These are phyloP conservation scores for Mycosarcoma maydis DNA, from an alignment of 1,284 basidiomycete species.

Conservation along the genomic window DNA sequence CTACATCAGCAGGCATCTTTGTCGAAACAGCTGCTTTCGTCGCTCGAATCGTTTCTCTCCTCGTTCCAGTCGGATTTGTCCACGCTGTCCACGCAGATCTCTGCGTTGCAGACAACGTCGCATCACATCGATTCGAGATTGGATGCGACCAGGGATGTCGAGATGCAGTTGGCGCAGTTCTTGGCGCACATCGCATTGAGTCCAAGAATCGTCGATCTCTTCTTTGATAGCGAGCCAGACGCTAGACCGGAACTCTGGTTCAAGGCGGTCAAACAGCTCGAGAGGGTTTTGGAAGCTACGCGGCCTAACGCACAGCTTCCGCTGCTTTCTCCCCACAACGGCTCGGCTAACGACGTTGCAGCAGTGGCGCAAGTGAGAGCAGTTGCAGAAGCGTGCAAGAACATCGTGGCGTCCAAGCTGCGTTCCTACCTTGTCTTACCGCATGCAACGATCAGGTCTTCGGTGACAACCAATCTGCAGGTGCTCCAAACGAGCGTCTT, in stretches of 20 bases:
- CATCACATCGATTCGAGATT: slow-evolving; percentile 87
- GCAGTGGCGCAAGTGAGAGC: slow-evolving; percentile 83
- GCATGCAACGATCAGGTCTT: slow-evolving; percentile 81
- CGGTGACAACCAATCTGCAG: slow-evolving; percentile 90
- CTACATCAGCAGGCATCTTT: slow-evolving; percentile 76
- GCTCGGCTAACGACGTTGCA: slow-evolving; percentile 61
- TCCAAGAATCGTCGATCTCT: slow-evolving; percentile 78
- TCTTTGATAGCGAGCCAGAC: slow-evolving; percentile 80
- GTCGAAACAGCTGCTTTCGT: slow-evolving; percentile 74
- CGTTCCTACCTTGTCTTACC: slow-evolving; percentile 85
- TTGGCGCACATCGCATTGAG: slow-evolving; percentile 83
- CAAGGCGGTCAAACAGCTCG: slow-evolving; percentile 79
- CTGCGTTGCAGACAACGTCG: slow-evolving; percentile 87
- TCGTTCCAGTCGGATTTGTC: slow-evolving; percentile 94
- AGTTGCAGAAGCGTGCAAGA: slow-evolving; percentile 83
- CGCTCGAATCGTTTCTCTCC: slow-evolving; percentile 86
- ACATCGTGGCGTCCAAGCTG: slow-evolving; percentile 83
- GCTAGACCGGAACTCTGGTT: slow-evolving; percentile 74
- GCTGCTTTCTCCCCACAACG: slow-evolving; percentile 59
- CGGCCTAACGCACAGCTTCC: slow-evolving; percentile 70
- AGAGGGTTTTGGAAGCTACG: slow-evolving; percentile 77
- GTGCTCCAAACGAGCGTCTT: slow-evolving; percentile 89
- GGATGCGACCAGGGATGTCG: slow-evolving; percentile 83
- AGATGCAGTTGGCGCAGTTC: slow-evolving; percentile 83
- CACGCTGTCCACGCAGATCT: slow-evolving; percentile 92